These are phyloP conservation scores for Eucalyptus sideroxylon DNA, from an alignment of 345 rosid species.

Conservation along the genomic window DNA sequence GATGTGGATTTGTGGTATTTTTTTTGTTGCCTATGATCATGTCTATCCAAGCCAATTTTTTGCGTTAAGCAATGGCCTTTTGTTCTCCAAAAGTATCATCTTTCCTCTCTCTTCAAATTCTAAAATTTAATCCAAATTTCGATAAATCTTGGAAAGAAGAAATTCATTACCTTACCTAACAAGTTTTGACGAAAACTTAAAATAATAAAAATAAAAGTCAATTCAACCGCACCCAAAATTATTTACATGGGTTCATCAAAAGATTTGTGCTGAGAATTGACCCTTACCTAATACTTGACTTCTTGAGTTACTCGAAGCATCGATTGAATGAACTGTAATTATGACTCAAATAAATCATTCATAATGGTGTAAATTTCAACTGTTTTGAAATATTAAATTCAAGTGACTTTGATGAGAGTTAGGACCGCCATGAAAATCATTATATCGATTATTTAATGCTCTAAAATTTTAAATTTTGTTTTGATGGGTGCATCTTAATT, in stretches of 20 bases:
- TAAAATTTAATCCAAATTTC: neutral
- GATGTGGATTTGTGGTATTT: neutral
- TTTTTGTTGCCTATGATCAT: neutral
- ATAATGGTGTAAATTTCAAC: neutral
- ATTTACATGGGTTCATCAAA: neutral
- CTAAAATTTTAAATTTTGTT: fast-evolving
- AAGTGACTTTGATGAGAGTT: neutral
- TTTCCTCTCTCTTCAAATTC: neutral
- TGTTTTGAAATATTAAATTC: too few relatives aligned
- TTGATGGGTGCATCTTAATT: neutral
- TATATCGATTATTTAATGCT: fast-evolving
- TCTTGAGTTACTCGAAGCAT: too few relatives aligned
- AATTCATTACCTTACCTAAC: neutral
- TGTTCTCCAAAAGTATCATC: neutral
- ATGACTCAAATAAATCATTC: fast-evolving
- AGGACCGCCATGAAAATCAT: neutral
- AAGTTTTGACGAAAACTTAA: fast-evolving
- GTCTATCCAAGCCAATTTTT: neutral
- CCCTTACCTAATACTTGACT: neutral
- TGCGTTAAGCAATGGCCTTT: neutral
- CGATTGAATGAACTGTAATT: fast-evolving
- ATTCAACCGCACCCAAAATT: fast-evolving
- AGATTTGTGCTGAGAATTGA: too few relatives aligned
- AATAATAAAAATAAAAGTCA: fast-evolving
- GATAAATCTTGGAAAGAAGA: neutral